These are phyloP conservation scores for Apiospora phragmitis DNA, from an alignment of 2,329 filamentous ascomycete genomes.

Conservation along the genomic window DNA sequence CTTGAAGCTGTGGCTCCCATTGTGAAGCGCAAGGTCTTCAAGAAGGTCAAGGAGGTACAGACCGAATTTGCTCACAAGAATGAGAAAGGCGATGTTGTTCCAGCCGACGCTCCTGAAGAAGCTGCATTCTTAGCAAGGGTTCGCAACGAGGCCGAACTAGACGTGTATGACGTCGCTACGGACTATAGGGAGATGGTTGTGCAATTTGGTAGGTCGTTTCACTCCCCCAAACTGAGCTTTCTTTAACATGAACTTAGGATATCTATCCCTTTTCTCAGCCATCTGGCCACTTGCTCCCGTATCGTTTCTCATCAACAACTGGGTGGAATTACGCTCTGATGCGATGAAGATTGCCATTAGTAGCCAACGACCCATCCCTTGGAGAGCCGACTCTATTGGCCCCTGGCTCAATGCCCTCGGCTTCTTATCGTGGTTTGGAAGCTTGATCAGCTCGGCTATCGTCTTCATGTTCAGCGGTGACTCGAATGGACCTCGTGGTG, in stretches of 20 bases:
- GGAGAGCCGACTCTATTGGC: conserved; percentile 89
- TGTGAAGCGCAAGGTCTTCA: conserved; percentile 74
- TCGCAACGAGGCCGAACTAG: conserved; percentile 78
- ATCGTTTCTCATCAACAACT: conserved; percentile 92
- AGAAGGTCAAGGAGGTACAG: conserved; percentile 77
- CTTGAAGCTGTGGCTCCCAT: conserved; percentile 86
- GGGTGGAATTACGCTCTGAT: conserved; percentile 91
- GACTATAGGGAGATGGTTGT: conserved; percentile 95
- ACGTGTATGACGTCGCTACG: conserved; percentile 82
- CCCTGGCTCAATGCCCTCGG: conserved; percentile 85
- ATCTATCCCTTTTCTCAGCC: conserved; percentile 86
- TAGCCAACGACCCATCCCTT: conserved; percentile 85
- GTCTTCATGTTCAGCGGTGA: conserved; percentile 84
- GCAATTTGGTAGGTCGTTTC: conserved; percentile 59
- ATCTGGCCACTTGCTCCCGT: conserved; percentile 92
- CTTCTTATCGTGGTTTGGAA: conserved; percentile 93
- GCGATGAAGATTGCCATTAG: conserved; percentile 91
- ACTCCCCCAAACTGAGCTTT: background rate
- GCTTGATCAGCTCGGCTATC: conserved; percentile 81
- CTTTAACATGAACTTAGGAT: conserved; percentile 53
- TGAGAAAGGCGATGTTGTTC: conserved; percentile 37
- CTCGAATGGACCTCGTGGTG: conserved; percentile 63
- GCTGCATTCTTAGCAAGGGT: conserved; percentile 78
- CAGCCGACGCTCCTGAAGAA: conserved; percentile 75
- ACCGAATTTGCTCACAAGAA: conserved; percentile 57